A percentile compares a stretch with the other conserved stretches of the same genome.
These are phyloP conservation scores for Sarocladium brachiariae DNA, from an alignment of 2,329 filamentous ascomycete genomes.

Conservation along the genomic window DNA sequence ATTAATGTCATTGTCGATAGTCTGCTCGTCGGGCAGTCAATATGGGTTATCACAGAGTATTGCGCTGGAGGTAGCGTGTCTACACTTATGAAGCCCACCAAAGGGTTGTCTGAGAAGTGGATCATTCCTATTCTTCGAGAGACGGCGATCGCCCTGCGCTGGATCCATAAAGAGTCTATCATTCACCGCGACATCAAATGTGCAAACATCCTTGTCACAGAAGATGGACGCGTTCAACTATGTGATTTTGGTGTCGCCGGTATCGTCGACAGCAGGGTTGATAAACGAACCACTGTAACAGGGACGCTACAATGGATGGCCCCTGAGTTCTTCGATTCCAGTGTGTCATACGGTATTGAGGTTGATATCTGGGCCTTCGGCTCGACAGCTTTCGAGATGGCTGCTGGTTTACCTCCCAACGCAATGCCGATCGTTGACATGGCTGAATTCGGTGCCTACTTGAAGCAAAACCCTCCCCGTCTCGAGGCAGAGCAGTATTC, in stretches of 20 bases:
- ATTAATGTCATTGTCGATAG: constrained; percentile 78
- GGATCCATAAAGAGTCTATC: constrained; percentile 62
- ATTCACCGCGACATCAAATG: constrained; percentile 69
- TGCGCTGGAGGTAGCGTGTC: constrained; percentile 78
- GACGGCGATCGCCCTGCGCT: constrained; percentile 57
- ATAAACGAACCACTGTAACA: constrained; percentile 74
- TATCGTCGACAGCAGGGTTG: constrained; percentile 65
- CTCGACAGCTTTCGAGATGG: constrained; percentile 74
- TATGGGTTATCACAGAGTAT: constrained; percentile 87
- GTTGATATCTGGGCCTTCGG: constrained; percentile 84
- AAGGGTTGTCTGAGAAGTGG: constrained; percentile 63
- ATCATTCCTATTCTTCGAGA: constrained; percentile 62
- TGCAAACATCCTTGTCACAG: constrained; percentile 74
- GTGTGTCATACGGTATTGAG: constrained; percentile 60
- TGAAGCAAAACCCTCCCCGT: constrained; percentile 57
- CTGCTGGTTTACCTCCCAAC: constrained; percentile 69
- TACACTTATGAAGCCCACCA: constrained; percentile 63
- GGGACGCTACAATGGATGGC: constrained; percentile 86
- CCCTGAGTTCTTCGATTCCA: constrained; percentile 63
- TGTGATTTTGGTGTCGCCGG: constrained; percentile 82
- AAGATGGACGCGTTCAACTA: constrained; percentile 69
- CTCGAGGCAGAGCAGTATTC: constrained; percentile 69
- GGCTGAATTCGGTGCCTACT: constrained; percentile 46
- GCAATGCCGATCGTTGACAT: constrained; percentile 44
- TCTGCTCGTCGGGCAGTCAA: constrained; percentile 66